A percentile compares a stretch with the other conserved stretches of the same genome.
These are phyloP conservation scores for Gaeumannomyces tritici DNA, from an alignment of 2,329 filamentous ascomycete species.

Conservation along the genomic window DNA sequence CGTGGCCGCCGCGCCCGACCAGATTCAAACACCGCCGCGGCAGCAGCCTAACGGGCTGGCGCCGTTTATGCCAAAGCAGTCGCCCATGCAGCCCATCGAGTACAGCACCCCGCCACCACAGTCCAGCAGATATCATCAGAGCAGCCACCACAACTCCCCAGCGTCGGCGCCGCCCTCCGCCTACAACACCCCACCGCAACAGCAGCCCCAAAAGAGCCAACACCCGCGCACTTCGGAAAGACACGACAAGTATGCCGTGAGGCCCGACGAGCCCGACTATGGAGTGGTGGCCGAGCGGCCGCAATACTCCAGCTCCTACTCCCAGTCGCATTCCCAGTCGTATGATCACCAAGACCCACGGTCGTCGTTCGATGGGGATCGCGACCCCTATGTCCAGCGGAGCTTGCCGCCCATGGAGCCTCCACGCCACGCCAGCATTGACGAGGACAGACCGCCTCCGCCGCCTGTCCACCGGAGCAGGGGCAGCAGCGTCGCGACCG, in stretches of 20 bases:
- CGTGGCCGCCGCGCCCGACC: constrained; percentile 28
- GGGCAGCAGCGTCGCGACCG: constrained; percentile 32
- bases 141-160: constrained; percentile 26
- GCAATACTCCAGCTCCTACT: neutral
- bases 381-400: neutral
- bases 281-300: constrained; percentile 12
- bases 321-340: neutral
- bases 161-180: constrained; percentile 11
- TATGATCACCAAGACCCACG: constrained; percentile 26
- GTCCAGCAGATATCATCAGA: constrained; percentile 18
- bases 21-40: constrained; percentile 30
- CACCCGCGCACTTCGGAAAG: constrained; percentile 22
- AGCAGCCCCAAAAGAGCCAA: neutral
- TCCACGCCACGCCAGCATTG: constrained; percentile 13
- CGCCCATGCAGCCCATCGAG: constrained; percentile 43
- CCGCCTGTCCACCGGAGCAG: constrained; percentile 45
- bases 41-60: constrained; percentile 31
- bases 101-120: constrained; percentile 32
- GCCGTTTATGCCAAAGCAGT: constrained; percentile 36
- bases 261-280: constrained; percentile 27
- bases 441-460: constrained; percentile 41
- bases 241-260: constrained; percentile 22
- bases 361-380: constrained; percentile 20
- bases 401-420: neutral
- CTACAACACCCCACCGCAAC: constrained; percentile 10